Conservation (phyloP, 2,329 filamentous ascomycete genomes). For the Clonostachys chloroleuca region DNA sequence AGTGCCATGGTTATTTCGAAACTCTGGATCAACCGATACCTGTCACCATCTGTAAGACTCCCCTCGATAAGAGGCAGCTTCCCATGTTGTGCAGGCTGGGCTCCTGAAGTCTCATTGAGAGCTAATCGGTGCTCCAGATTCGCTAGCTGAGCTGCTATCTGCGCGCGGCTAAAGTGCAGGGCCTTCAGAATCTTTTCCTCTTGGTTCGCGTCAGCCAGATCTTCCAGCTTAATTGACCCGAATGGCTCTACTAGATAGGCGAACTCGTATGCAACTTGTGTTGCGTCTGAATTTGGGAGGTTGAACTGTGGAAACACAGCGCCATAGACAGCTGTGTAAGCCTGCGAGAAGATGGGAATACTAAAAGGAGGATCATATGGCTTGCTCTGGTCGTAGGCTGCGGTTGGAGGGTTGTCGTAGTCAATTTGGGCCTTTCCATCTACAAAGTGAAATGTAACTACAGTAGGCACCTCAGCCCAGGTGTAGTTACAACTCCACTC, state of each 20-base stretch:
- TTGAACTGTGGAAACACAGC: no score
- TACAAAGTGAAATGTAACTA: background rate
- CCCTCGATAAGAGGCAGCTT: background rate
- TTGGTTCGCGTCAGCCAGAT: background rate
- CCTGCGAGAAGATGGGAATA: background rate
- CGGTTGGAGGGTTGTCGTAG: background rate
- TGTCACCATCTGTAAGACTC: background rate
- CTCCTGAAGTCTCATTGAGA: background rate
- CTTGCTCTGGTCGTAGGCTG: background rate
- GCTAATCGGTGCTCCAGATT: background rate
- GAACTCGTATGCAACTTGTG: no score
- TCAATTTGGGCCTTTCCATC: background rate
- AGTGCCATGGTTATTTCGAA: background rate
- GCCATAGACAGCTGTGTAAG: no score
- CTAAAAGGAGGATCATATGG: background rate
- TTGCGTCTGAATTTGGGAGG: no score
- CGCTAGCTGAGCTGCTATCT: background rate
- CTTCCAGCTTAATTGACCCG: no score
- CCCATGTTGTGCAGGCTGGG: background rate
- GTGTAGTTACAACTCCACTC: background rate
- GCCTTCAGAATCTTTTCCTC: background rate
- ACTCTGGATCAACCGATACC: background rate
- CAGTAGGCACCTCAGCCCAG: background rate
- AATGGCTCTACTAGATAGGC: no score
- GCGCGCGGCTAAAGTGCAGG: background rate